phyloP scores from a whole-genome alignment of 2,329 filamentous ascomycete genomes.

The Xylaria sp. region DNA sequence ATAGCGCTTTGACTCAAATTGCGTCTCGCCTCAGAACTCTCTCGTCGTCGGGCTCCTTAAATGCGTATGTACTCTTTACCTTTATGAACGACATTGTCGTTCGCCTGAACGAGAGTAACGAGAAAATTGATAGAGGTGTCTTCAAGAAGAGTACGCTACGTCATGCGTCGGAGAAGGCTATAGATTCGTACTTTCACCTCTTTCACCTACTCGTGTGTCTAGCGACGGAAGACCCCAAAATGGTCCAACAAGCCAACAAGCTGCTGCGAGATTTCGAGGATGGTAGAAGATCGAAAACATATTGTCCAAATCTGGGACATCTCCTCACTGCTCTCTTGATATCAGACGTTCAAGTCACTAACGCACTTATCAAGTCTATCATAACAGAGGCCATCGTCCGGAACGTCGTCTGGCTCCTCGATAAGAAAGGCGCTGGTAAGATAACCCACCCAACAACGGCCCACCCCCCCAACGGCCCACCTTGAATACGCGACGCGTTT shows the following conservation, averaged over 20 bases:
- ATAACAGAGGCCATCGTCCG: constrained; percentile 62
- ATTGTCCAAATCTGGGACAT: constrained; percentile 61
- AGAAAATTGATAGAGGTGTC: constrained; percentile 45
- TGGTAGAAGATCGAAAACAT: constrained; percentile 55
- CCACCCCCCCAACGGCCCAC: no score
- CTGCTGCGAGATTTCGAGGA: constrained; percentile 54
- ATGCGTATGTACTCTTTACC: constrained; percentile 55
- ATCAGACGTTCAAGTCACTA: constrained; percentile 56
- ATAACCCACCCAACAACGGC: no score
- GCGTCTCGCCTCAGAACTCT: constrained; percentile 40
- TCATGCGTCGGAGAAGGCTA: constrained; percentile 64
- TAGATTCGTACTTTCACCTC: constrained; percentile 64
- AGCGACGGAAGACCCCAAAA: constrained; percentile 51
- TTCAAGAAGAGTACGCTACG: constrained; percentile 54
- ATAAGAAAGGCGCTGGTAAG: constrained; percentile 49
- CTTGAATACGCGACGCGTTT: no score
- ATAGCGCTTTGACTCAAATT: constrained; percentile 47
- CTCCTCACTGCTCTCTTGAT: constrained; percentile 61
- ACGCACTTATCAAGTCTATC: constrained; percentile 54
- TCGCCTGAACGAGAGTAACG: constrained; percentile 56
- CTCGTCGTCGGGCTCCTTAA: constrained; percentile 32
- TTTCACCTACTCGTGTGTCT: constrained; percentile 63
- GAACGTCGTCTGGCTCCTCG: constrained; percentile 64
- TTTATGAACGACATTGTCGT: constrained; percentile 65
- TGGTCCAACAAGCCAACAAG: constrained; percentile 56